Base-by-base conservation (phyloP, 2,329 filamentous ascomycete species). In the Xylaria sp. region DNA sequence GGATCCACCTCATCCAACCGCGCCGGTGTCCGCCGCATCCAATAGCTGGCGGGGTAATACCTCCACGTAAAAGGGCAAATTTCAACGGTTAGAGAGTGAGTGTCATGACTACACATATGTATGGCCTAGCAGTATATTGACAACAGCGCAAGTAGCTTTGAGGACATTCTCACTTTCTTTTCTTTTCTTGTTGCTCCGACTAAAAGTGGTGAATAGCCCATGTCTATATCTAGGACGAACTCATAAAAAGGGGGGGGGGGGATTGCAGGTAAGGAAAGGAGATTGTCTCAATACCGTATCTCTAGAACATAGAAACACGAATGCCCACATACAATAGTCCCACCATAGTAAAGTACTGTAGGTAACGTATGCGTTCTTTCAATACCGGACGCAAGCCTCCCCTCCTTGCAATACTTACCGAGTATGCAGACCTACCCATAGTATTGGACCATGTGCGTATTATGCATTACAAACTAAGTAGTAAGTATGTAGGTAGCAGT, bases 1-100 rank as follows among this genome's bases (percentile, higher is more conserved):
- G 43, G 38, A 19, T 40, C 57, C 62, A 52, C 55, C 21, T 25
- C 25, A 40, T 46, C 58, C 51, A 52, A 50, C 55, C 43, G 45
- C 50, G 59, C 55, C 51, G 35, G 50, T 42, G 40, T 35, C 52
- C 25, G 21, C 25, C 52, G 49, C 53, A n/a, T 12, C 46, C 21
- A 35, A 23, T 31, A 42, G 56, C 38, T 62, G 21, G 37, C 43
- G 47, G 52, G 43, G 28, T 31, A 31, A n/a, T n/a, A n/a, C n/a
- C n/a, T n/a, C n/a, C n/a, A n/a, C n/a, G 28, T 9, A 31, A 31
- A 31, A 31, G 28, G 9, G 42, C 42, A 46, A 55, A 40, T 40
- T 49, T 45, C 25, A 54, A 60, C 42, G 28, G 51, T 42, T 51
- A 61, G 52, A 52, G 21, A 38, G 35, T 28, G 9, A 31, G 28